Conservation (phyloP, 2,329 filamentous ascomycete species). For the Aaosphaeria arxii region DNA sequence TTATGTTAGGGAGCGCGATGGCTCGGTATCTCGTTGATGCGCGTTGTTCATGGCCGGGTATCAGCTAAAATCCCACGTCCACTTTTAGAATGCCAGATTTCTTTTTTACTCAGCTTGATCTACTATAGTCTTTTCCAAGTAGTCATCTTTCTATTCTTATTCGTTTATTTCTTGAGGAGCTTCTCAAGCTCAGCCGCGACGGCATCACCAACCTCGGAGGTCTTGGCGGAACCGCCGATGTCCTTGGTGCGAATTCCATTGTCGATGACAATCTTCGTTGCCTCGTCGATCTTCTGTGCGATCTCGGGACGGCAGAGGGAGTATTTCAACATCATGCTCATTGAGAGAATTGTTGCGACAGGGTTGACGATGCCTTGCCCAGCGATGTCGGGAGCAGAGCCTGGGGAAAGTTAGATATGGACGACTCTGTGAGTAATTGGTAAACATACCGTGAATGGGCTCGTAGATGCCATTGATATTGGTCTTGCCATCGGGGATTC, state of each 20-base stretch:
- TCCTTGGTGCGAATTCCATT: constrained; percentile 76
- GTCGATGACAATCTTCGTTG: constrained; percentile 78
- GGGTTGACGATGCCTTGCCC: constrained; percentile 91
- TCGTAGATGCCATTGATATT: constrained; percentile 95
- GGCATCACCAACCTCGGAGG: constrained; percentile 78
- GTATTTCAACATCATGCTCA: constrained; percentile 96
- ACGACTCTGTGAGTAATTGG: not conserved
- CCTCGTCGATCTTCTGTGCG: constrained; percentile 75
- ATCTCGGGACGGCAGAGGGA: constrained; percentile 77
- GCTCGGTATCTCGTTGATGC: too few relatives aligned
- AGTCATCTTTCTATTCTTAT: too few relatives aligned
- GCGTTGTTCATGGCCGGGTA: too few relatives aligned
- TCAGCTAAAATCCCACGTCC: not conserved
- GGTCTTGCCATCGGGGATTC: constrained; percentile 79
- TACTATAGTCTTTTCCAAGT: too few relatives aligned
- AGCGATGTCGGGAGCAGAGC: constrained; percentile 89
- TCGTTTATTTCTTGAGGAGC: constrained; percentile 50
- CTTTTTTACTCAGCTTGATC: too few relatives aligned
- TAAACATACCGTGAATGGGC: constrained; percentile 78
- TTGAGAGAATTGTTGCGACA: constrained; percentile 83
- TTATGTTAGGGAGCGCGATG: too few relatives aligned
- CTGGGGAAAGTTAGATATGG: constrained; percentile 40
- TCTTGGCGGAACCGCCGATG: constrained; percentile 74
- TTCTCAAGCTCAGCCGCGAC: constrained; percentile 71
- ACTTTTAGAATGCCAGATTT: not conserved